phyloP scores from a whole-genome alignment of 768 basidiomycete genomes.

The Tulasnella sp. region DNA sequence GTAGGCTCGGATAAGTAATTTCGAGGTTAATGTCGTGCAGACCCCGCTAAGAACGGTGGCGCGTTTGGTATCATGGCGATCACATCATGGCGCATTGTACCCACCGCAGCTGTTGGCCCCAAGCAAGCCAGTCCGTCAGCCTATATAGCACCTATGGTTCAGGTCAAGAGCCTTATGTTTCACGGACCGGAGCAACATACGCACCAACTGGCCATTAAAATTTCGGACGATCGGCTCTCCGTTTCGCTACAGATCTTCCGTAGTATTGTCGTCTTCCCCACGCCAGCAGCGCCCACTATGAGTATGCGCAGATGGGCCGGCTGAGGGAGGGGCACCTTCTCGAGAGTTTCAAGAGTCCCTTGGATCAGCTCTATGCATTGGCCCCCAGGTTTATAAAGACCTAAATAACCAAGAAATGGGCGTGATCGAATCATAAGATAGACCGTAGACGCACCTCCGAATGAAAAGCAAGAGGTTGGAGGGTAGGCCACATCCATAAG shows the following conservation, averaged over 20 bases:
- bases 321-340: too few relatives aligned
- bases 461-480: background rate
- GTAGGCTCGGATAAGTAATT: conserved; percentile 28
- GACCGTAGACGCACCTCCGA: background rate
- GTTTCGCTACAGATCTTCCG: conserved; percentile 14
- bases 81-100: background rate
- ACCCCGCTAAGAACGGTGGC: conserved; percentile 26
- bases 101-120: background rate
- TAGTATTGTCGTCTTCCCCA: conserved; percentile 18
- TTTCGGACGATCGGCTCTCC: conserved; percentile 8
- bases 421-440: too few relatives aligned
- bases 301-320: background rate
- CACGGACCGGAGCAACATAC: background rate
- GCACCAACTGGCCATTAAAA: background rate
- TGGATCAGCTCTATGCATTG: too few relatives aligned
- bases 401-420: too few relatives aligned
- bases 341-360: too few relatives aligned
- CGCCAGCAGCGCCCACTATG: background rate
- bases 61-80: background rate
- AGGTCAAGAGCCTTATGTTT: background rate
- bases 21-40: conserved; percentile 28
- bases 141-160: background rate
- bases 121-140: background rate
- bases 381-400: too few relatives aligned
- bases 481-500: background rate